Base-by-base conservation (phyloP, 129 eudicot genomes). In the Pseudognaphalium luteoalbum region DNA sequence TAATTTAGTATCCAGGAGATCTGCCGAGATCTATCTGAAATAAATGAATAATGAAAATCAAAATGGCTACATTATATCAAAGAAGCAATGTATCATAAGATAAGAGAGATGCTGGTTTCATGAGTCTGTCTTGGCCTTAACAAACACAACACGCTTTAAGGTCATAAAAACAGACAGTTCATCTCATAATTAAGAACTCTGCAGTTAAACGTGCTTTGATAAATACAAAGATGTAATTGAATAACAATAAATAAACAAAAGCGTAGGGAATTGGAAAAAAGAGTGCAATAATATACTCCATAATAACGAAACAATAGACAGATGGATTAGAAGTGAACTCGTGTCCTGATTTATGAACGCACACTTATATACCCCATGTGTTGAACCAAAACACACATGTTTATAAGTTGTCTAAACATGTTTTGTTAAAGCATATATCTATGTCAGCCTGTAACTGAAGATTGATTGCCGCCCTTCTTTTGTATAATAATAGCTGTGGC, bases 331-430 rank as follows among this genome's bases (percentile, higher is more conserved):
- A 78, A 69, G 71, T 29, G 72, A 63, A 72, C 29, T 79, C 82
- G 68, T 72, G 83, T 79, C 78, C 68, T 65, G 83, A 63, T 79
- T 72, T 72, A 22, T 65, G 74, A 65, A 51, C 78, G 78, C 72
- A 79, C 78, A 54, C 47, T 79, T 65, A 64, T 66, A 79, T 79
- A 65, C 68, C 82, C 83, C 83, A 72, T 65, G 61, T 79, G 83
- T 72, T 29, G 69, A 16, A 39, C 61, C 52, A 79, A 65, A 79
- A 72, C 58, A 79, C 83, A 79, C 83, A 79, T 72, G 83, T 79
- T 79, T 79, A 71, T 71, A 71, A 20, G 66, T 75, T 71, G 82
- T 72, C 77, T 28, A 79, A 65, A 79, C 83, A 72, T 79, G 78
- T 72, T 66, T 10, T 71, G 64, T 73, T 63, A 78, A 78, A 28